Evolutionary conservation across 495 filamentous ascomycete genomes (phyloP).

Genomic region (Podospora tetraspora): DNA sequence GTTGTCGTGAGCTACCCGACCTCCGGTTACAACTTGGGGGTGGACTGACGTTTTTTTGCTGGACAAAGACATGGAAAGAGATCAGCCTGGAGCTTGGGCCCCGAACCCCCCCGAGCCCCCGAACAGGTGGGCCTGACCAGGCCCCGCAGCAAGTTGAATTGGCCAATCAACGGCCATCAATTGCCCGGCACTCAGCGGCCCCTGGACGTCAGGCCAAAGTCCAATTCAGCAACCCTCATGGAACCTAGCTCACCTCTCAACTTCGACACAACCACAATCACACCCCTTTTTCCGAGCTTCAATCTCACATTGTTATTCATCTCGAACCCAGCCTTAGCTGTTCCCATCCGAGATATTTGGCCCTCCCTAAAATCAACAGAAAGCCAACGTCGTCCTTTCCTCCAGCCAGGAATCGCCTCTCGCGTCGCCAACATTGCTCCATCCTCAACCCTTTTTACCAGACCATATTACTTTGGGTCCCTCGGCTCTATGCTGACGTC

Average conservation of each 20-base stretch:
- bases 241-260: neutral
- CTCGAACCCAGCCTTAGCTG: neutral
- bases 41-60: neutral
- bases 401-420: neutral
- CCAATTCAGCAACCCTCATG: neutral
- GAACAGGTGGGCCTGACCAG: too few relatives aligned
- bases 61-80: neutral
- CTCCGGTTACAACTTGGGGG: neutral
- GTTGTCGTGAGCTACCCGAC: slow-evolving; percentile 3
- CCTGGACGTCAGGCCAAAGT: too few relatives aligned
- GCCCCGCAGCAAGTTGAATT: neutral
- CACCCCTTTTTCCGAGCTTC: neutral
- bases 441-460: neutral
- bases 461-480: neutral
- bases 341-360: neutral
- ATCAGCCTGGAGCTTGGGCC: slow-evolving; percentile 6
- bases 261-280: neutral
- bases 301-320: neutral
- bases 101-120: neutral
- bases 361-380: neutral
- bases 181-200: neutral
- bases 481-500: neutral
- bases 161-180: neutral
- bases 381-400: neutral
- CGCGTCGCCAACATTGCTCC: neutral